Conservation (phyloP, 2,329 filamentous ascomycete genomes). For the Calonectria ilicicola region DNA sequence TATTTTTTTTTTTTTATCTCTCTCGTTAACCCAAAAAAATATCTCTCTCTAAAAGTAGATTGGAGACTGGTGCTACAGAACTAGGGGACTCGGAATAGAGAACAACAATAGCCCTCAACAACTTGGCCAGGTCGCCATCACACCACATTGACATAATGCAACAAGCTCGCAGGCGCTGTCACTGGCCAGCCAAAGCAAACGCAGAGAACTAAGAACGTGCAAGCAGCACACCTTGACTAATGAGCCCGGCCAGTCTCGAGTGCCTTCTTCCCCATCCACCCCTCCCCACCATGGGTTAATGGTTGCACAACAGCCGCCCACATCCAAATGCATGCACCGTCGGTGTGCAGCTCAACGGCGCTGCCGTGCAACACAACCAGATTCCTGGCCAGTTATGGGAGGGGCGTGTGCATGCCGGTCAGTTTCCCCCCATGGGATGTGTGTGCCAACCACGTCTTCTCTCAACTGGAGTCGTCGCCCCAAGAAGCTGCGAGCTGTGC, state of each 20-base stretch:
- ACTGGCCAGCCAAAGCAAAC: slow-evolving; percentile 20
- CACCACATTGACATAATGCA: slow-evolving; percentile 26
- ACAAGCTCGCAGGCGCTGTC: slow-evolving; percentile 13
- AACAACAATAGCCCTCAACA: neutral
- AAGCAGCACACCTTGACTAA: neutral
- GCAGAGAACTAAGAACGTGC: neutral
- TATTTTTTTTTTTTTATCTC: neutral
- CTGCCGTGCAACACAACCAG: slow-evolving; percentile 34
- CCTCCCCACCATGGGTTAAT: neutral
- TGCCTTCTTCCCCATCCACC: neutral
- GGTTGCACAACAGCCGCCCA: slow-evolving; percentile 36
- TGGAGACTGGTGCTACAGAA: neutral
- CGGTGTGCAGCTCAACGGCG: slow-evolving; percentile 35
- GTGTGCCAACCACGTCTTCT: neutral
- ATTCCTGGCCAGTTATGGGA: neutral
- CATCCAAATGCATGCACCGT: slow-evolving; percentile 36
- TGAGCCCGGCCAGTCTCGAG: neutral
- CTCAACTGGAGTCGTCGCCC: neutral
- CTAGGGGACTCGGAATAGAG: neutral
- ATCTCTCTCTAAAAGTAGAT: neutral
- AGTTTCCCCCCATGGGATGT: neutral
- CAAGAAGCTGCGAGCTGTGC: slow-evolving; percentile 7
- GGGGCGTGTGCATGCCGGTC: slow-evolving; percentile 20
- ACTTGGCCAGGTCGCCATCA: slow-evolving; percentile 14
- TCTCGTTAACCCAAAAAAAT: too few species aligned